Evolutionary conservation across 148 eudicot genomes (phyloP).

Genomic region (Cornus florida): DNA sequence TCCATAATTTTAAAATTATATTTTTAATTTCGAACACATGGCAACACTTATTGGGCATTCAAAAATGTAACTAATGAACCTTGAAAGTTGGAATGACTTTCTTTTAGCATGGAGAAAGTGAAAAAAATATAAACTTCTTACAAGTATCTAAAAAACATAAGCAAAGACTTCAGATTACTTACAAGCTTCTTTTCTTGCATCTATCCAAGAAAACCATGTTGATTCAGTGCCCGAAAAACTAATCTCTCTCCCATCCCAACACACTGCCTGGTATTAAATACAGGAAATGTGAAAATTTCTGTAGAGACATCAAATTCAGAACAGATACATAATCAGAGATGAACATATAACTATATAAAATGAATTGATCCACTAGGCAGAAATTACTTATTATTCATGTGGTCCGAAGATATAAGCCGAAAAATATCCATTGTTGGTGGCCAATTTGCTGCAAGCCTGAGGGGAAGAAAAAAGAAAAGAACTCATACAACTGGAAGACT

Average conservation of each 20-base stretch:
- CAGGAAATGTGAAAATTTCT: slow-evolving; percentile 12
- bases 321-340: neutral
- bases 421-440: slow-evolving; percentile 86
- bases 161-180: slow-evolving; percentile 37
- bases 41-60: too few species aligned
- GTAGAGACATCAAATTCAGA: slow-evolving; percentile 10
- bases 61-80: neutral
- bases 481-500: neutral
- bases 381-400: slow-evolving; percentile 92
- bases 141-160: neutral
- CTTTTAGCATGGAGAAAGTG: too few species aligned
- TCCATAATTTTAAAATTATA: too few species aligned
- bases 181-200: slow-evolving; percentile 99
- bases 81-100: neutral
- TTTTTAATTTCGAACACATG: too few species aligned
- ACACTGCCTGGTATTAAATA: slow-evolving; percentile 63
- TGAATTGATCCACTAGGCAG: neutral
- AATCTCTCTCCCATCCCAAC: slow-evolving; percentile 93
- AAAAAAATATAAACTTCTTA: too few species aligned
- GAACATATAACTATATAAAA: neutral
- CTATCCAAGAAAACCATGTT: slow-evolving; percentile 90
- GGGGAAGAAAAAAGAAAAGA: slow-evolving; percentile 12
- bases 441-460: slow-evolving; percentile 98
- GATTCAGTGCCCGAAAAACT: slow-evolving; percentile 95
- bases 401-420: slow-evolving; percentile 94